Evolutionary conservation across 2,329 filamentous ascomycete species (phyloP), one percentile per base, ranked within the genome.

Genomic region (Neofusicoccum sp.): DNA sequence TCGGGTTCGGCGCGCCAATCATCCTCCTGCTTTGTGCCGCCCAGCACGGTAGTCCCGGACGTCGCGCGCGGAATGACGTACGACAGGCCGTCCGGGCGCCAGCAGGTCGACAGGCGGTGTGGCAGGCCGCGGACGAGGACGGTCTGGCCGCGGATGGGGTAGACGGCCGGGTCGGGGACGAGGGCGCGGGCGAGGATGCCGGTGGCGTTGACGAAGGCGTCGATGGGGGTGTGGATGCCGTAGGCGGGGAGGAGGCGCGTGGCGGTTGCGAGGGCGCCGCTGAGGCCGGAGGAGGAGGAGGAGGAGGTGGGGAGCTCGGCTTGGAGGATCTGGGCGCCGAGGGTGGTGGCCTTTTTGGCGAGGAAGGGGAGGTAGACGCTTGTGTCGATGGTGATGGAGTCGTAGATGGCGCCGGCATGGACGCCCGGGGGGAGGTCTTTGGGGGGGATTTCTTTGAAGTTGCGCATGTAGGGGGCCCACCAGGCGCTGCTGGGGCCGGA

Each of bases 101-200:
- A 52, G 16, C 61, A 62, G 28, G 60, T 64, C 16, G 33, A 52
- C 71, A 63, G 37, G 69, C 73, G 58, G 71, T 66, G n/a, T 71
- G 73, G 29, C 64, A 78, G 74, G 11, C 80, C 78, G 56, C 73
- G 75, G 1, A 82, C 79, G 1, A 81, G 68, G 1, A 82, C 71
- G 0, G 80, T 82, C 64, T 82, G 80, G 4, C 80, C 81, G 11
- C 78, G 70, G 44, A 81, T 75, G 0, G 80, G 80, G 64, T 74
- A 77, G 58, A 82, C 68, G 1, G 61, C 66, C 0, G 67, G 62
- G 63, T 78, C 75, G 0, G 67, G 67, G 9, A 77, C 74, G 8
- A 83, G 70, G 29, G 67, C 66, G 36, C 64, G 63, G 1, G 80
- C 79, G 4, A 71, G 72, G 3, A 83, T 68, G 6, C 80, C 81